These are phyloP conservation scores for Leishmania major DNA, from an alignment of 208 protist species.

Conservation along the genomic window DNA sequence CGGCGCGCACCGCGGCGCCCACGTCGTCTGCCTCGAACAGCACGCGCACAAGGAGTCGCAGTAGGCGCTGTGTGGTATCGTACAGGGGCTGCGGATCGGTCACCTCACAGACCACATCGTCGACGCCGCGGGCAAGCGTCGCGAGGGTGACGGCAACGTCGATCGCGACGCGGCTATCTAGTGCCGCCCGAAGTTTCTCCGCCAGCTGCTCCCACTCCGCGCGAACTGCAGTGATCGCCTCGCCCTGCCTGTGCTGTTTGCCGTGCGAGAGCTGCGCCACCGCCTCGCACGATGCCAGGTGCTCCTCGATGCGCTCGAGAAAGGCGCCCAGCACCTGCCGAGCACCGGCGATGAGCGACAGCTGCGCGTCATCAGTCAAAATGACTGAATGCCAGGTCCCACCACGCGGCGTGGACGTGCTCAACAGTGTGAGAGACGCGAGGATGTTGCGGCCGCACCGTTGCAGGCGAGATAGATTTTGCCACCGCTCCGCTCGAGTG, in stretches of 20 bases:
- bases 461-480: conserved; percentile 1
- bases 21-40: conserved; percentile 50
- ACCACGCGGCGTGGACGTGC: neutral
- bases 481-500: neutral
- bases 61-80: conserved; percentile 2
- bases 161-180: conserved; percentile 40
- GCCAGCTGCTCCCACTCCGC: conserved; percentile 17
- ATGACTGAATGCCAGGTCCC: neutral
- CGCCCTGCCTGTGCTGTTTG: neutral
- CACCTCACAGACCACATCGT: conserved; percentile 37
- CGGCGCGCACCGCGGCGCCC: conserved; percentile 43
- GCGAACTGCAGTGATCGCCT: conserved; percentile 7
- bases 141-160: conserved; percentile 47
- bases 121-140: conserved; percentile 40
- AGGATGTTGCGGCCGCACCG: conserved; percentile 1
- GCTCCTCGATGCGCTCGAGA: neutral
- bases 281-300: neutral
- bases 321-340: neutral
- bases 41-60: conserved; percentile 41
- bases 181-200: conserved; percentile 16
- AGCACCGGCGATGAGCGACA: neutral
- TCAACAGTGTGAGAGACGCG: neutral
- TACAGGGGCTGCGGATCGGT: conserved; percentile 12
- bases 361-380: neutral
- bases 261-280: neutral